phyloP scores from a whole-genome alignment of 176 grass and related monocot genomes.

The Olyra latifolia region DNA sequence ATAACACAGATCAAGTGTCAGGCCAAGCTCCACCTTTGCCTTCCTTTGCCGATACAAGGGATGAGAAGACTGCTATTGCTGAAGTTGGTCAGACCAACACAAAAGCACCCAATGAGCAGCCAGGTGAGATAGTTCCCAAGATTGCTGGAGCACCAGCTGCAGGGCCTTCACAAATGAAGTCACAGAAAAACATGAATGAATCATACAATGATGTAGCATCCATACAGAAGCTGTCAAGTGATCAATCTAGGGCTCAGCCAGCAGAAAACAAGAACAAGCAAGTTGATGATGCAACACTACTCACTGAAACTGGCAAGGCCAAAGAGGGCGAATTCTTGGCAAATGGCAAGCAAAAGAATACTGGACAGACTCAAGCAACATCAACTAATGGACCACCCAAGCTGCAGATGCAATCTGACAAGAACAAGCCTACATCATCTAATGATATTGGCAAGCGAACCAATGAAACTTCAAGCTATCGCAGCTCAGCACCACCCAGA shows the following conservation, averaged over 20 bases:
- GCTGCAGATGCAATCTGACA: not conserved
- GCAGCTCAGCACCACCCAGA: conserved; percentile 13
- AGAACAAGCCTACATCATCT: conserved; percentile 10
- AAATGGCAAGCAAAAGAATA: conserved; percentile 1
- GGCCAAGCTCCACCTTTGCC: not conserved
- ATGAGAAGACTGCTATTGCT: conserved; percentile 15
- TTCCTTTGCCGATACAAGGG: conserved; percentile 21
- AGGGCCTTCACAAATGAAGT: not conserved
- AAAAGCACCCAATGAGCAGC: not conserved
- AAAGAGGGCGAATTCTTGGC: not conserved
- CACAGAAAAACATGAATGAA: conserved; percentile 18
- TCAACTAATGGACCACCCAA: conserved; percentile 19
- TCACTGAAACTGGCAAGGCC: not conserved
- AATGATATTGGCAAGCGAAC: conserved; percentile 29
- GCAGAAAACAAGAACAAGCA: conserved; percentile 8
- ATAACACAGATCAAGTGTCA: conserved; percentile 9
- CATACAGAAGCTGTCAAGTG: not conserved
- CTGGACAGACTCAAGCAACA: conserved; percentile 18
- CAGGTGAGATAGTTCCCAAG: not conserved
- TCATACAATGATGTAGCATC: conserved; percentile 3
- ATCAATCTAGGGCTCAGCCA: conserved; percentile 17
- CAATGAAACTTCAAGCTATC: conserved; percentile 7
- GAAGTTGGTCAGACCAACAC: conserved; percentile 17
- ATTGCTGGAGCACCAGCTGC: conserved; percentile 16
- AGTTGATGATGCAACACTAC: conserved; percentile 18